Base-by-base conservation (phyloP, 805 yeast genomes). In the Lipomyces starkeyi region DNA sequence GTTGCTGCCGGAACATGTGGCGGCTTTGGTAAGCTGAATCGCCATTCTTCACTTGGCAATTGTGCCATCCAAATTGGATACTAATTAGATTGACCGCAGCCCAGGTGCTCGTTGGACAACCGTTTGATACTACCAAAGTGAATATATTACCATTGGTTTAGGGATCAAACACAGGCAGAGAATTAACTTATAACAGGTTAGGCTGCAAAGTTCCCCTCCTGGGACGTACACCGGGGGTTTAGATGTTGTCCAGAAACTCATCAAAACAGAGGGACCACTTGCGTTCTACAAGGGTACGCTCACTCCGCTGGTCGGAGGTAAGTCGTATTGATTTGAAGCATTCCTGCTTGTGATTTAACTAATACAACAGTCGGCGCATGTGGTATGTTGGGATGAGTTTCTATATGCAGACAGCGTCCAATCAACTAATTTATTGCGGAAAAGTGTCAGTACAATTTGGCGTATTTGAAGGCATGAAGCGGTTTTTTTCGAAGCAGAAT, bases 241-340 rank as follows among this genome's bases (percentile, higher is more conserved):
- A 65, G 97, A 92, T 73, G 97, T 92, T 11, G 87, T 93, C 25
- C 85, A 85, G 75, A 84, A 87, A 73, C 82, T 95, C 64, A 57
- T 94, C 52, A 82, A 83, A 54, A 88, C 90, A 66, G 99, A 95
- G 79, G 99, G 99, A 1, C 85, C 88, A 6, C 67, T 81, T 49
- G 99, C 96, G 0, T 91, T 95, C 76, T 95, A 95, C 78, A 88
- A 96, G 79, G 99, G 99, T 47, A 93, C 97, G 0, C 75, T 93
- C 73, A 93, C 98, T 0, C 99, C 99, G 25, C 83, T 95, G 73
- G 78, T 94, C 47, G 99, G 99, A 13, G 91, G 74, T 71, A 55
- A 3, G 73, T 59, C 7, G 8, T 34, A 34, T 22, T 25, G n/a
- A 20, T 8, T n/a, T 22, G n/a, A 32, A 40, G 13, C 5, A 22